phyloP scores from a whole-genome alignment of 495 filamentous ascomycete genomes.

The Aspergillus asperescens region DNA sequence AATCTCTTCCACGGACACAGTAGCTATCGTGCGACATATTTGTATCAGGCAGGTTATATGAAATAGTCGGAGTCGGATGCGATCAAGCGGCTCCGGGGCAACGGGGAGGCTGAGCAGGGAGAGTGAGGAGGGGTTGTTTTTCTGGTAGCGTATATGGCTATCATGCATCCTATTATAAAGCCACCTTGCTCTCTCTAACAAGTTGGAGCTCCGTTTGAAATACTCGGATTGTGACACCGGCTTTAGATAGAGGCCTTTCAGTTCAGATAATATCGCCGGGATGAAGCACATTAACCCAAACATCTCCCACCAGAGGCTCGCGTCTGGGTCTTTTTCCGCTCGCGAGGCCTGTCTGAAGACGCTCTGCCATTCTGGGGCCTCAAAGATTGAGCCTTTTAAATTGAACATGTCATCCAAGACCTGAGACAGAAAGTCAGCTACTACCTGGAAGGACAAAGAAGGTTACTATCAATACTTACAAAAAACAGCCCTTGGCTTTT shows the following conservation, averaged over 20 bases:
- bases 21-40: background rate
- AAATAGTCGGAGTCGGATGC: background rate
- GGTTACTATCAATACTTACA: too few relatives aligned
- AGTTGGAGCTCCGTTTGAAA: background rate
- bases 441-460: background rate
- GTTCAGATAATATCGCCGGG: slow-evolving; percentile 1
- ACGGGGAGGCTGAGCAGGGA: slow-evolving; percentile 5
- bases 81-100: background rate
- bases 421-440: background rate
- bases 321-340: background rate
- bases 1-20: background rate
- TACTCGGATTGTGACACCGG: background rate
- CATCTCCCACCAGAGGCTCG: slow-evolving; percentile 7
- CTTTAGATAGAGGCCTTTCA: background rate
- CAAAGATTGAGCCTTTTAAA: background rate
- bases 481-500: slow-evolving; percentile 9
- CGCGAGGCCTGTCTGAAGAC: background rate
- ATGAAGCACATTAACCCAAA: slow-evolving; percentile 4
- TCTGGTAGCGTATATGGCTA: background rate
- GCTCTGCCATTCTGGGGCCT: background rate
- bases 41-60: background rate
- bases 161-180: background rate
- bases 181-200: background rate
- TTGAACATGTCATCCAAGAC: slow-evolving; percentile 2
- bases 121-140: background rate